Base-by-base conservation (phyloP, 208 protist species). In the Wallacemonas collosoma region DNA sequence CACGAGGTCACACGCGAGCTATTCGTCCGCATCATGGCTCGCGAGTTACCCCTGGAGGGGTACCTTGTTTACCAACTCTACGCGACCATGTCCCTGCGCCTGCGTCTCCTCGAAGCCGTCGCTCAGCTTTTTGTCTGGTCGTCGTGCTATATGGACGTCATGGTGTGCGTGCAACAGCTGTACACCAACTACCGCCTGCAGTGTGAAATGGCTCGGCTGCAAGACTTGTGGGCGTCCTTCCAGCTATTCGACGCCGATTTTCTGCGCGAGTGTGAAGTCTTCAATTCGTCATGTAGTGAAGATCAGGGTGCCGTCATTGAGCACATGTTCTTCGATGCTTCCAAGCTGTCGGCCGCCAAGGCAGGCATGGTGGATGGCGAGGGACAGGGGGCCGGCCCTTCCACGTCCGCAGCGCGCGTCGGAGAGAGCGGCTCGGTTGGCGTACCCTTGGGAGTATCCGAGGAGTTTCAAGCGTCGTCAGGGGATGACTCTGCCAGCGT, bases 61-160 rank as follows among this genome's bases (percentile, higher is more conserved):
- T 93, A 93, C 69, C 66, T 84, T 14, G 63, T 95, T n/a, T 92
- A 83, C 48, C 75, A 93, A 40, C 77, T 87, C 60, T 87, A 91
- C 66, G 77, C 82, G 3, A 71, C 67, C 26, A 74, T 93, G 26
- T 80, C 75, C 14, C 74, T 88, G 0, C 83, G 83, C 0, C 62
- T 83, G 4, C 72, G 75, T 12, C 73, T 91, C 50, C 66, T 95
- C 36, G 79, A 90, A 71, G 85, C 81, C 11, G 50, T 88, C 12
- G 81, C 86, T 3, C 78, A 87, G 76, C 67, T 93, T 9, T 85
- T 92, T 61, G 75, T 87, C 51, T 87, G 85, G 73, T 91, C 85
- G 35, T 71, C 83, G n/a, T 44, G 72, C 62, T 81, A 63, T 74
- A 17, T 92, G 39, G 88, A 95, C 55, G 69, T 95, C 11, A 75